Evolutionary conservation across 2,329 filamentous ascomycete species (phyloP).

Genomic region (Talaromyces piceae): DNA sequence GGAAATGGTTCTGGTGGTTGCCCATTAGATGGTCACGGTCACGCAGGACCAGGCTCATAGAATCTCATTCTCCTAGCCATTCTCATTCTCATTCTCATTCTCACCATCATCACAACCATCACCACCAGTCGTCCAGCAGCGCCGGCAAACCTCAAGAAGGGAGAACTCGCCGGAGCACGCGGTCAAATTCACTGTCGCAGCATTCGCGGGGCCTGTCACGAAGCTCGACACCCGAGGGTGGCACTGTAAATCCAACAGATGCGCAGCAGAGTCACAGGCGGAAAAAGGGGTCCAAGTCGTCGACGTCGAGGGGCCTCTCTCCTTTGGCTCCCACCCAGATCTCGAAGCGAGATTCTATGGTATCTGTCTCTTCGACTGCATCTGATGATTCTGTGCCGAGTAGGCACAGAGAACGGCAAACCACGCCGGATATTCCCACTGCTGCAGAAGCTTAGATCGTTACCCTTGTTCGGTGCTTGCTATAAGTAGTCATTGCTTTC

Average conservation of each 20-base stretch:
- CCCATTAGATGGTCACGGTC: slow-evolving; percentile 41
- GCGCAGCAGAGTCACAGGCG: slow-evolving; percentile 19
- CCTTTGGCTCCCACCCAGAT: slow-evolving; percentile 29
- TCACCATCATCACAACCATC: no score
- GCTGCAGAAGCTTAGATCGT: slow-evolving; percentile 5
- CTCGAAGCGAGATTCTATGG: slow-evolving; percentile 28
- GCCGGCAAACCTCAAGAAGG: slow-evolving; percentile 21
- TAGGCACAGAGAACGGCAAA: slow-evolving; percentile 18
- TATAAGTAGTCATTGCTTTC: not conserved
- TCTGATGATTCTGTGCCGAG: slow-evolving; percentile 27
- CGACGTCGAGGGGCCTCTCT: slow-evolving; percentile 22
- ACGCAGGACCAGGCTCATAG: slow-evolving; percentile 22
- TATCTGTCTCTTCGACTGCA: slow-evolving; percentile 22
- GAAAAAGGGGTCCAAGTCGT: slow-evolving; percentile 23
- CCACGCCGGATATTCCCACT: slow-evolving; percentile 7
- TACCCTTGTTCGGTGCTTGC: not conserved
- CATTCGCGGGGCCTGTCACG: slow-evolving; percentile 31
- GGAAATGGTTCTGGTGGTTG: slow-evolving; percentile 80
- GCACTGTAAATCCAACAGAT: slow-evolving; percentile 24
- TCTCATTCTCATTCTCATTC: slow-evolving; percentile 12
- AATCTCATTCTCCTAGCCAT: slow-evolving; percentile 13
- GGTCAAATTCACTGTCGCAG: slow-evolving; percentile 33
- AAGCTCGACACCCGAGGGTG: slow-evolving; percentile 33
- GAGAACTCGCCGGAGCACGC: slow-evolving; percentile 25
- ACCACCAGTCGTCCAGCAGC: slow-evolving; percentile 21